A percentile compares a stretch with the other conserved stretches of the same genome.
These are phyloP conservation scores for Alternaria infectoria DNA, from an alignment of 2,329 filamentous ascomycete genomes.

Conservation along the genomic window DNA sequence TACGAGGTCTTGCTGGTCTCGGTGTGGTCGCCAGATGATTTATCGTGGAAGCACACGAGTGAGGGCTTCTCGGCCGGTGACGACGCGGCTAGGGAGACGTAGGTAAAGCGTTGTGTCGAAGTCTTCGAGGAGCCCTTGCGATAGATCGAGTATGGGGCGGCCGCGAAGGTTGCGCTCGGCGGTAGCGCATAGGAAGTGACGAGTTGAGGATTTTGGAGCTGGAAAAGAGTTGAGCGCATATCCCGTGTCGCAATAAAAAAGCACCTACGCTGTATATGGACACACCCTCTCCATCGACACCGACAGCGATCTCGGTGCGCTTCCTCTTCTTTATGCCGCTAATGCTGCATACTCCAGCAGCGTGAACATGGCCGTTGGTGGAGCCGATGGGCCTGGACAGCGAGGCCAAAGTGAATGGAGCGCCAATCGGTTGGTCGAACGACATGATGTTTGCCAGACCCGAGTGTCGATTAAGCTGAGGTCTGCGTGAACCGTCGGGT, in stretches of 20 bases:
- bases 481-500: constrained; percentile 31
- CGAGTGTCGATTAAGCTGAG: constrained; percentile 12
- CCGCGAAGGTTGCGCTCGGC: constrained; percentile 63
- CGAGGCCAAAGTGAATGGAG: constrained; percentile 51
- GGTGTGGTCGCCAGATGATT: constrained; percentile 45
- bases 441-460: constrained; percentile 45
- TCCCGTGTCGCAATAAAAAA: not conserved
- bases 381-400: constrained; percentile 53
- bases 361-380: constrained; percentile 49
- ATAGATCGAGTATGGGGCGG: constrained; percentile 65
- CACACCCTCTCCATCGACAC: constrained; percentile 66
- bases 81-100: constrained; percentile 58
- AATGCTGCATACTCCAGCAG: constrained; percentile 60
- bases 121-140: constrained; percentile 54
- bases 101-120: constrained; percentile 61
- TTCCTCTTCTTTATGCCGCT: constrained; percentile 65
- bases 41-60: constrained; percentile 62
- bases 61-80: constrained; percentile 56
- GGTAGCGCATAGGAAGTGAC: constrained; percentile 67
- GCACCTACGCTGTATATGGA: constrained; percentile 66
- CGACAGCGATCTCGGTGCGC: constrained; percentile 66
- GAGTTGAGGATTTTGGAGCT: constrained; percentile 67
- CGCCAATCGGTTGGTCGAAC: constrained; percentile 44
- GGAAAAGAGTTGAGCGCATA: constrained; percentile 15
- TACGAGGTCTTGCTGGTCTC: constrained; percentile 44